Evolutionary conservation across 352 stramenopile species (phyloP).

Genomic region (Phytophthora citrophthora): DNA sequence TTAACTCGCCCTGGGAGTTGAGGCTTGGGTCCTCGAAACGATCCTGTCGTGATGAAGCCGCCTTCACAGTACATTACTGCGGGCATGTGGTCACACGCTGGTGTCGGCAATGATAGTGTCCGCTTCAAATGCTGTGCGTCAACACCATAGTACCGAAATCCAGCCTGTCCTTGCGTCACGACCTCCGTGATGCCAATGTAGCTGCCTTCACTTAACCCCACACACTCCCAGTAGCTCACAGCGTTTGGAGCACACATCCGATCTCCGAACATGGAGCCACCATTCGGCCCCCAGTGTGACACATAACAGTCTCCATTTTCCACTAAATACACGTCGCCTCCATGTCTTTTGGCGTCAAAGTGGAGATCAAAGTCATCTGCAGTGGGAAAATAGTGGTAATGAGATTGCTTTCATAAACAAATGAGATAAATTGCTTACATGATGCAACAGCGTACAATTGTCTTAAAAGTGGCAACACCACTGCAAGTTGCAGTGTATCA

Average conservation of each 20-base stretch:
- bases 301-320: conserved; percentile 42
- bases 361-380: conserved; percentile 57
- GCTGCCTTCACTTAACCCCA: conserved; percentile 64
- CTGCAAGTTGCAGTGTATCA: conserved; percentile 37
- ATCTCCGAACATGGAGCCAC: conserved; percentile 61
- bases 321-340: conserved; percentile 53
- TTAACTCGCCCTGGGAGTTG: conserved; percentile 45
- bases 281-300: conserved; percentile 50
- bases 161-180: conserved; percentile 35
- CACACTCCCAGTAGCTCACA: conserved; percentile 78
- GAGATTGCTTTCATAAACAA: too few relatives aligned
- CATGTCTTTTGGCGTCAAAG: conserved; percentile 49
- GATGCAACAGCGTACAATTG: conserved; percentile 56
- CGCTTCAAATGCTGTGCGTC: conserved; percentile 47
- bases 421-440: conserved; percentile 38
- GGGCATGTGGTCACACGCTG: conserved; percentile 69
- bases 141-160: conserved; percentile 50
- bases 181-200: conserved; percentile 62
- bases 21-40: conserved; percentile 62
- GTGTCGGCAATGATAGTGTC: conserved; percentile 53
- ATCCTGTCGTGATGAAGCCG: conserved; percentile 72
- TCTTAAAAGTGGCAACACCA: conserved; percentile 53
- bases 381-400: background rate
- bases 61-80: conserved; percentile 80
- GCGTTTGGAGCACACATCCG: conserved; percentile 37